Evolutionary conservation across 257 asterid genomes (phyloP).

Genomic region (Solanum lycopersicoides): DNA sequence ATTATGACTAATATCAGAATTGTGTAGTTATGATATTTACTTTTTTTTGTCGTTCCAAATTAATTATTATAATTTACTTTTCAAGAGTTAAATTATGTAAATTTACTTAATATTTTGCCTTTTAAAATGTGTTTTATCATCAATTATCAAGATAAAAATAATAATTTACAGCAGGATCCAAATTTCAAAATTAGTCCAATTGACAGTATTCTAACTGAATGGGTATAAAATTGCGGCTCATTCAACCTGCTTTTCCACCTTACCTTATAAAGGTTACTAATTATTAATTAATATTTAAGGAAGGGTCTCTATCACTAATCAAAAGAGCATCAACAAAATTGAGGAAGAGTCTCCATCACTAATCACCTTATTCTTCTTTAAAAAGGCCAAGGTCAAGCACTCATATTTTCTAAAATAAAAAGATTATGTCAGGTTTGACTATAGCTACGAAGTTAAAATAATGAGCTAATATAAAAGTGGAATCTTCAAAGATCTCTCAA

Average conservation of each 20-base stretch:
- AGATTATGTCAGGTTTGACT: neutral
- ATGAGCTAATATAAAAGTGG: neutral
- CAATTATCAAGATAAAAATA: no score
- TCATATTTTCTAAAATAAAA: neutral
- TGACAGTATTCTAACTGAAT: neutral
- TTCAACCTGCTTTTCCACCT: neutral
- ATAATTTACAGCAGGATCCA: rapidly evolving
- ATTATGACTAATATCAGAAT: no score
- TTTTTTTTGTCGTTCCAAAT: no score
- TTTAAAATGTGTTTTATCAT: no score
- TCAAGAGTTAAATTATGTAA: no score
- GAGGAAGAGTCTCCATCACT: neutral
- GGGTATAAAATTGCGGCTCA: neutral
- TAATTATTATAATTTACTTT: no score
- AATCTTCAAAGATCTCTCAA: neutral
- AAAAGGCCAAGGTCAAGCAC: neutral
- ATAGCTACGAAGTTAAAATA: neutral
- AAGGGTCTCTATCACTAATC: neutral
- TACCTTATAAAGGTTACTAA: neutral
- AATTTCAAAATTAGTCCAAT: neutral
- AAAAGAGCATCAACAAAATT: neutral
- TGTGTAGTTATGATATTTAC: no score
- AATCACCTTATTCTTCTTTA: neutral
- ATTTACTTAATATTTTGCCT: no score
- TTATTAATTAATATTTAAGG: neutral